Conservation (phyloP, 352 stramenopile genomes). For the Pythium myriotylum region DNA sequence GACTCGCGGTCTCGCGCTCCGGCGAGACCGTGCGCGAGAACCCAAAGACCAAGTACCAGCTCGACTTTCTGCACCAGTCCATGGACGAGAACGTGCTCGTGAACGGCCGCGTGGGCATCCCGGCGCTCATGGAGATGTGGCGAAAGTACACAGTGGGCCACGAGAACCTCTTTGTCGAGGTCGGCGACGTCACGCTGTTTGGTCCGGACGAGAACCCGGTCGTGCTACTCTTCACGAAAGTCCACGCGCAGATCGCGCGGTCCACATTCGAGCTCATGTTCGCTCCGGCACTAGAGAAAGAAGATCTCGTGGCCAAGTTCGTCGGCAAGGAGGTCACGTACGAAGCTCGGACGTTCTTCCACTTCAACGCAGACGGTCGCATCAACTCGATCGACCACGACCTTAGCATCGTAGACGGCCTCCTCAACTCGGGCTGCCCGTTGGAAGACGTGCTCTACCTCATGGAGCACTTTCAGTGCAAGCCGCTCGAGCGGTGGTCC, state of each 20-base stretch:
- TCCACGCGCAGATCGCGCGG: conserved; percentile 28
- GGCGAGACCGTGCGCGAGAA: conserved; percentile 1
- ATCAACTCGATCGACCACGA: conserved; percentile 25
- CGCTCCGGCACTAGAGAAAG: conserved; percentile 18
- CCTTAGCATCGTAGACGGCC: conserved; percentile 15
- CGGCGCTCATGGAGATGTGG: conserved; percentile 31
- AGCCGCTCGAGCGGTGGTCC: conserved; percentile 10
- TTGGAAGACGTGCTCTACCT: conserved; percentile 14
- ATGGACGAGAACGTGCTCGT: conserved; percentile 28
- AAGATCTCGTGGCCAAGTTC: conserved; percentile 25
- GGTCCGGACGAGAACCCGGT: conserved; percentile 22
- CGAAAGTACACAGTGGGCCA: conserved; percentile 30
- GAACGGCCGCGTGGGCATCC: conserved; percentile 22
- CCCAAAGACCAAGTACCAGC: conserved; percentile 30
- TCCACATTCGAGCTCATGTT: conserved; percentile 33
- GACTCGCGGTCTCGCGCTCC: conserved; percentile 13
- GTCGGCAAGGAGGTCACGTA: conserved; percentile 26
- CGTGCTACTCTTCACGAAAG: conserved; percentile 19
- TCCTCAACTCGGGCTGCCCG: conserved; percentile 2
- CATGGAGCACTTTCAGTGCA: conserved; percentile 17
- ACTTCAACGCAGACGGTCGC: conserved; percentile 28
- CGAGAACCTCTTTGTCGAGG: conserved; percentile 25
- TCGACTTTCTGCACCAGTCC: conserved; percentile 25
- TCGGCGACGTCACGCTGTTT: conserved; percentile 23
- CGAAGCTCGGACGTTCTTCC: conserved; percentile 25